Evolutionary conservation across 2,329 filamentous ascomycete species (phyloP), one percentile per base, ranked within the genome.

Genomic region (Fusarium denticulatum): DNA sequence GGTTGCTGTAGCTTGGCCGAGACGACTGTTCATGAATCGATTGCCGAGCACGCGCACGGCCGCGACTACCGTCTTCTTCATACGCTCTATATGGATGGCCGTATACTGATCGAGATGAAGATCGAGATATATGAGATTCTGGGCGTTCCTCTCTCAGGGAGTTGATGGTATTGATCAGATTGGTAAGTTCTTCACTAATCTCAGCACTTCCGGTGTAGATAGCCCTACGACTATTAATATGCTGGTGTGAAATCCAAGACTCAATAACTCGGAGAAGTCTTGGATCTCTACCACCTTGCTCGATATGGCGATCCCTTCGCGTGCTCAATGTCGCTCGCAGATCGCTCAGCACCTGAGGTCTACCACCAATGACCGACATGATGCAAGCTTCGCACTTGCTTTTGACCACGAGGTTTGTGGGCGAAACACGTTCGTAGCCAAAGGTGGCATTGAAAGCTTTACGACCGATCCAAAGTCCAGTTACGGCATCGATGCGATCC

Each of bases 301-400:
- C 60, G 78, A 77, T 28, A 72, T 71, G 39, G 22, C 56, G 60
- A 40, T 64, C 46, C n/a, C 60, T 53, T 24, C 87, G 82, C 37
- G 83, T 82, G 15, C 84, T 34, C 60, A 89, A 73, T 45, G 81
- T 79, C 7, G 86, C 83, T 34, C 84, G 79, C 37, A 90, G 74
- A 72, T 88, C 86, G 11, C 80, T 76, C 6, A 90, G 77, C 4
- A 84, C 72, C 22, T 81, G 76, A 9, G 75, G 78, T 37, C 82
- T 81, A 1, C 84, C 85, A 5, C 88, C 88, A 2, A 90, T 75
- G 7, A 82, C 81, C 4, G 86, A 82, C 18, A 90, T 77, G 34
- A 88, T 85, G 69, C 88, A 90, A 4, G 87, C 88, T 73, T 88
- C 85, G 69, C 88, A 90, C 4, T 64, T 79, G 12, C 77, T 81